phyloP scores from a whole-genome alignment of 2,329 filamentous ascomycete genomes.

The Aspergillus felis region DNA sequence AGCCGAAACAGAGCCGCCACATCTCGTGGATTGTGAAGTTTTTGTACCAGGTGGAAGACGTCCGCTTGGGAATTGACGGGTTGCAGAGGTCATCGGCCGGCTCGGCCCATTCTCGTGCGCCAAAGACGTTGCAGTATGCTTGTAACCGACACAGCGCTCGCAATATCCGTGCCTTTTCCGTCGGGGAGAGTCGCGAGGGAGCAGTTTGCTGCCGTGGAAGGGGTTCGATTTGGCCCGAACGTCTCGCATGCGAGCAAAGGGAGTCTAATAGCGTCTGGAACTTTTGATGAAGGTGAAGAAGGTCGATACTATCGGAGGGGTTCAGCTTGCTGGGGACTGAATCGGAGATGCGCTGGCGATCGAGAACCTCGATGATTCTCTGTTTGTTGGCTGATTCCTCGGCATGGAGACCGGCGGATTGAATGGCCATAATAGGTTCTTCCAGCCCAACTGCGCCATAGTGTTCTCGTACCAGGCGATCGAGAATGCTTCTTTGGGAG shows the following conservation, averaged over 20 bases:
- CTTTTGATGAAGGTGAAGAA: conserved; percentile 7
- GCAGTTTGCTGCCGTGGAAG: not conserved
- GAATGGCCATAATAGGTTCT: conserved; percentile 10
- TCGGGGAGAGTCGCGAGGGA: not conserved
- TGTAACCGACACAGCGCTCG: conserved; percentile 14
- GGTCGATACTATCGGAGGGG: conserved; percentile 2
- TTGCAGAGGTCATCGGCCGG: not conserved
- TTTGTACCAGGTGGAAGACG: conserved; percentile 12
- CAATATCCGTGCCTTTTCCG: conserved; percentile 9
- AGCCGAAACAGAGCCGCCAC: conserved; percentile 14
- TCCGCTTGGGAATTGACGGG: not conserved
- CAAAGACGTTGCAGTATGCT: conserved; percentile 16
- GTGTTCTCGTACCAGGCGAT: conserved; percentile 5
- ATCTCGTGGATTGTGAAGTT: conserved; percentile 13
- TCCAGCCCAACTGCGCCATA: conserved; percentile 10
- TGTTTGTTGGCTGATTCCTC: conserved; percentile 6
- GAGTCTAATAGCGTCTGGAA: conserved; percentile 3
- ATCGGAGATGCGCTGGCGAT: conserved; percentile 7
- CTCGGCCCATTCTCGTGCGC: conserved; percentile 11
- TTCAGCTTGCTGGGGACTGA: not conserved
- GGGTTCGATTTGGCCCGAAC: conserved; percentile 1
- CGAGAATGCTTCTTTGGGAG: conserved; percentile 7
- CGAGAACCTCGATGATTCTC: conserved; percentile 10
- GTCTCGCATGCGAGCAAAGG: conserved; percentile 3
- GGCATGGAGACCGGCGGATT: conserved; percentile 11